Base-by-base conservation (phyloP, 2,329 filamentous ascomycete species). In the Fusarium subglutinans region DNA sequence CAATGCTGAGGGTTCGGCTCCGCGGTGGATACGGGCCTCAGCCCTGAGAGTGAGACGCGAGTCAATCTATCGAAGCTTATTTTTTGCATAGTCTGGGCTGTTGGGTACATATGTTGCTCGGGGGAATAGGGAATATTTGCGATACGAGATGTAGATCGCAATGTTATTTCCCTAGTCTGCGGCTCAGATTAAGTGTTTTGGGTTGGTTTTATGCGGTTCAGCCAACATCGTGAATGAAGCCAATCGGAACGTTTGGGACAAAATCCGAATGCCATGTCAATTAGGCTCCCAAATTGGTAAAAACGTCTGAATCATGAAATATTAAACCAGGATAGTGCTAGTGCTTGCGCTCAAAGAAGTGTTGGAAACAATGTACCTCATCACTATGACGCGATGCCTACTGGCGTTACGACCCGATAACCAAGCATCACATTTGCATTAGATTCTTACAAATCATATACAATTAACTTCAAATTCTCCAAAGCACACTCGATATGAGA, bases 1-100 rank as follows among this genome's bases (percentile, higher is more conserved):
- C 40, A 43, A 33, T 33, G 47, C 18, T 38, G 59, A 65, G 41
- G 26, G 7, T 58, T 69, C 71, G 71, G 71, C 55, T 74, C 71
- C 71, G 71, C 71, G 58, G 71, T 74, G 71, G 71, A 51, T 55
- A 50, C 35, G 6, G 35, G 11, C 15, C 33, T 62, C 58, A 61
- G 55, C 55, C 43, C 53, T 54, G 45, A 24, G 26, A 38, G 35
- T 54, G 50, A 17, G 38, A 48, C 51, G 28, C 61, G 71, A 74
- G 58, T 70, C 59, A 72, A 54, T 48, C 53, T 56, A 61, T 48
- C 33, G 37, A 71, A 67, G 9, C 26, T 44, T 59, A 45, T 47
- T 50, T 30, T 48, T 57, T 24, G 18, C 20, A 20, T 33, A 26
- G 20, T 37, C 17, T 15, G 11, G 47, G 10, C 6, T 41, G n/a